Evolutionary conservation across 257 asterid genomes (phyloP), one percentile per base, ranked within the genome.

Genomic region (Plantago ovata): DNA sequence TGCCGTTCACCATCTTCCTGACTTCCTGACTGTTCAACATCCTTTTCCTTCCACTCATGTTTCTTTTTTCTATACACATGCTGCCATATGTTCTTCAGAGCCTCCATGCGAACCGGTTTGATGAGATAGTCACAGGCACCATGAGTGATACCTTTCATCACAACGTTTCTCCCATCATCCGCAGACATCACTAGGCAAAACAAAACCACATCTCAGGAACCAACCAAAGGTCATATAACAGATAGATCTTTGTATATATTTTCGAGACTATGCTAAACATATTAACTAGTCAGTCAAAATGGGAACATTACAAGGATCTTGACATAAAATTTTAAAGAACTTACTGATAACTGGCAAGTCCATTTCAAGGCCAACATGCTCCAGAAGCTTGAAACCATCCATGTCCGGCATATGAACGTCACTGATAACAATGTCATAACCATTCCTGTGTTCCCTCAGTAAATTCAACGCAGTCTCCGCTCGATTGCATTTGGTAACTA

Each of bases 331-430:
- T 28, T 3, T n/a, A 23, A 0, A 62, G 9, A 9, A 73, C 94
- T 89, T 72, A 93, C 99, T 89, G 72, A 93, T 93, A 53, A 93
- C 99, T 0, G 99, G 99, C 15, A 93, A 77, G 75, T 93, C 96
- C 99, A 93, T 93, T 73, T 84, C 93, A 0, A 93, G 80, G 10
- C 99, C 99, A 60, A 93, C 74, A 10, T 66, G 77, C 70, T 89
- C 99, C 2, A 93, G 94, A 64, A 93, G 89, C 46, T 89, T 93
- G 66, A 93, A 93, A 42, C 99, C 99, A 69, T 93, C 96, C 89
- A 93, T 86, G 60, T 89, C 97, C 0, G 99, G 99, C 97, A 93
- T 93, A 56, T 89, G 97, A 10, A 93, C 99, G 58, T 93, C 97
- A 60, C 99, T 93, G 62, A 93, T 79, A 46, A 93, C 99, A 64